Base-by-base conservation (phyloP, 2,329 filamentous ascomycete genomes). In the Myrmaecium sp. region DNA sequence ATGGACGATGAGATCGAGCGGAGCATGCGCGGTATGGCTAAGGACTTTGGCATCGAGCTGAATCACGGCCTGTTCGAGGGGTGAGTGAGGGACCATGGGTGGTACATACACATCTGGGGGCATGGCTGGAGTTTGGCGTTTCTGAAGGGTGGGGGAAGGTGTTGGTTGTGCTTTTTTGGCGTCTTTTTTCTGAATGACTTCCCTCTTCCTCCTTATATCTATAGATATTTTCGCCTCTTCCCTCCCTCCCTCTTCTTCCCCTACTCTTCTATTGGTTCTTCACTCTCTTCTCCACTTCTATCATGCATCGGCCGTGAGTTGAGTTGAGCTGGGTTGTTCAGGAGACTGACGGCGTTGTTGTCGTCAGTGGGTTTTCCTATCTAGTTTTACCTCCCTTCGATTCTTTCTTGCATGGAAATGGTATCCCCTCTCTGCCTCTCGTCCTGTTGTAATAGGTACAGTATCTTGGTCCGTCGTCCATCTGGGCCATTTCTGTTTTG, bases 1-100 rank as follows among this genome's bases (percentile, higher is more conserved):
- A 89, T 95, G 78, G 89, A 95, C 48, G 86, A 94, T 45, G 82
- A 86, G 47, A 73, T 95, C 34, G 89, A 95, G 59, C 66, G 68
- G 44, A 68, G 76, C 39, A 91, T 95, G 83, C 74, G 69, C 52
- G 68, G 64, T 30, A 79, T 94, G 62, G 86, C 84, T 1, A 81
- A 78, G 47, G 84, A 91, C 39, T 83, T 89, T 55, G 89, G 89
- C 0, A 70, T 95, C 3, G 84, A 95, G 51, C 54, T 95, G 37
- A 78, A 92, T 46, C 81, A 91, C 48, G 71, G 74, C 21, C 66
- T 93, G 3, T 94, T 94, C 54, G 81, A 91, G 30, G 84, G 86
- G 4, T 93, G 26, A 34, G 17, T 4, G 7, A 21, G 14, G 10
- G 24, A 20, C 18, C 18, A 20, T 20, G 18, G 18, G 18, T n/a